Evolutionary conservation across 73 alveolate species (phyloP).

Genomic region (Paramecium octaurelia): DNA sequence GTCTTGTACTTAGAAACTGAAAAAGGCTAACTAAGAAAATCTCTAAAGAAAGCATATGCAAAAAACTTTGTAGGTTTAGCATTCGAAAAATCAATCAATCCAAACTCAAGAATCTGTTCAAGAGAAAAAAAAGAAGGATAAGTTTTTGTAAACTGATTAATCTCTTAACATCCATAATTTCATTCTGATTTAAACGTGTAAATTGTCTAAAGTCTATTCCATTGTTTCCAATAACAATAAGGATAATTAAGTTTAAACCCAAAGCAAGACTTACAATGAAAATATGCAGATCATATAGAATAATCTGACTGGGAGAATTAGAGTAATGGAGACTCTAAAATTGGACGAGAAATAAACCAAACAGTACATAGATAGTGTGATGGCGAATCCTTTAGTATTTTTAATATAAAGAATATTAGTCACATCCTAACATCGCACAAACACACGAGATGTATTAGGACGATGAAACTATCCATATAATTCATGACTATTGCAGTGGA

Average conservation of each 20-base stretch:
- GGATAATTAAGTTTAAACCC: not conserved
- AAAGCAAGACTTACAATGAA: not conserved
- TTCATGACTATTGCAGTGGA: not conserved
- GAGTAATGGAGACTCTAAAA: not conserved
- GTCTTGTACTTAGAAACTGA: not conserved
- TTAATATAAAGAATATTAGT: not conserved
- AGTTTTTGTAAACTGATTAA: not conserved
- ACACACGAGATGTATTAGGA: not conserved
- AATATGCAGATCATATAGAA: not conserved
- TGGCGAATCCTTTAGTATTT: not conserved
- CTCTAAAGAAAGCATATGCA: not conserved
- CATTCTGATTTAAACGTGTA: not conserved
- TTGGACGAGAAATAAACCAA: not conserved
- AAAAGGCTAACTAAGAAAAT: not conserved
- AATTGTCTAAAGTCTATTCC: not conserved
- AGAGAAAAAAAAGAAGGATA: not conserved
- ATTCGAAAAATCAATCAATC: not conserved
- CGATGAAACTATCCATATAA: not conserved
- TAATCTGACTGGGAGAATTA: not conserved
- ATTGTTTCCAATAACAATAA: not conserved
- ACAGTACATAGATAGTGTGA: not conserved
- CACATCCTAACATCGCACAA: not conserved
- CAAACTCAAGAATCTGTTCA: not conserved
- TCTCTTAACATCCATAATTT: not conserved
- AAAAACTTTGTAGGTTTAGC: not conserved